Percentiles rank a stretch among this genome's conserved stretches.
phyloP scores from a whole-genome alignment of 202 grass and related monocot genomes.

The Panicum virgatum region DNA sequence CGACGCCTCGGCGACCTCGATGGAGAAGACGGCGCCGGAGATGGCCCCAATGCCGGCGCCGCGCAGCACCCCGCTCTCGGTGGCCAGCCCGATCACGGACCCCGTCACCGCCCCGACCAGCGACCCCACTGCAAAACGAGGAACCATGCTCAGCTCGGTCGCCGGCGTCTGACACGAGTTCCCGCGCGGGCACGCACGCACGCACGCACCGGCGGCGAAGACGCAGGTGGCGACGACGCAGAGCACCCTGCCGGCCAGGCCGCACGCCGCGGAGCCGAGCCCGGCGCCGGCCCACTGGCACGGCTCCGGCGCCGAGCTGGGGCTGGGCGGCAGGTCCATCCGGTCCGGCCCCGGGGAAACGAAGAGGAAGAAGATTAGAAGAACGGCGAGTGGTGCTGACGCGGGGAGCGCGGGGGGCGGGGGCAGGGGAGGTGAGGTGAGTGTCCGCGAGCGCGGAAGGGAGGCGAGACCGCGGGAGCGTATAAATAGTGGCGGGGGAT shows the following conservation, averaged over 20 bases:
- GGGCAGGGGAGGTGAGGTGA: background rate
- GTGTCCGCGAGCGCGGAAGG: background rate
- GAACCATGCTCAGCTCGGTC: background rate
- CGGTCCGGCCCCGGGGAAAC: no score
- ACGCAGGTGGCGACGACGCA: constrained; percentile 48
- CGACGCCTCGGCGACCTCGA: constrained; percentile 79
- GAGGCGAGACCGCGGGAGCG: background rate
- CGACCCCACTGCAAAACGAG: constrained; percentile 50
- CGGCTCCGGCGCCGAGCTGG: background rate
- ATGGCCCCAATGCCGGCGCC: constrained; percentile 90
- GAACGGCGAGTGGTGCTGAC: background rate
- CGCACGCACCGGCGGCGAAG: constrained; percentile 44
- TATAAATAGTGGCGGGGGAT: constrained; percentile 46
- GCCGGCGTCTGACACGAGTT: no score
- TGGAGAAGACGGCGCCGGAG: constrained; percentile 91
- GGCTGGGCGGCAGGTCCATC: constrained; percentile 38
- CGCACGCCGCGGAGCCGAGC: constrained; percentile 27
- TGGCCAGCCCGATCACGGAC: constrained; percentile 62
- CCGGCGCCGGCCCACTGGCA: constrained; percentile 24
- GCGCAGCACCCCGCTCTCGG: constrained; percentile 82
- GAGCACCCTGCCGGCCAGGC: constrained; percentile 41
- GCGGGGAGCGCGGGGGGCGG: background rate
- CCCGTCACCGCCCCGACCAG: constrained; percentile 71
- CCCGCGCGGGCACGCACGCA: no score
- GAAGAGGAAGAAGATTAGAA: background rate